Conservation (phyloP, 2,329 filamentous ascomycete genomes). For the Colletotrichum sp. region DNA sequence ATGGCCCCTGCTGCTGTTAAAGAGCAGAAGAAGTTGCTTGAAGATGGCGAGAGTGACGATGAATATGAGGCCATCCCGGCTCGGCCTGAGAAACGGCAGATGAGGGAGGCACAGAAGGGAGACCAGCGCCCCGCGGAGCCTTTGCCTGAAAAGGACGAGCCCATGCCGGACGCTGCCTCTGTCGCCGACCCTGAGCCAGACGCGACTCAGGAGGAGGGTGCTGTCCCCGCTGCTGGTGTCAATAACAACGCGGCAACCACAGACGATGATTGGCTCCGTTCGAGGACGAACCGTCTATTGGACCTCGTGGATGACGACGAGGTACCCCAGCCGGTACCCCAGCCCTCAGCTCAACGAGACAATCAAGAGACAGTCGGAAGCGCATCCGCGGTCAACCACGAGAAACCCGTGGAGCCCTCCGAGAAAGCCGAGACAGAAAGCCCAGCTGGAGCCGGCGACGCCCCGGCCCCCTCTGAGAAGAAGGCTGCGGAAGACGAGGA, state of each 20-base stretch:
- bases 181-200: background rate
- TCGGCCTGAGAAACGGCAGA: slow-evolving; percentile 52
- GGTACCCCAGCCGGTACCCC: slow-evolving; percentile 31
- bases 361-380: slow-evolving; percentile 16
- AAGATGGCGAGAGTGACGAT: slow-evolving; percentile 69
- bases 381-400: background rate
- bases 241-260: slow-evolving; percentile 47
- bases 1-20: slow-evolving; percentile 12
- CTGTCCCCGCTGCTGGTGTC: background rate
- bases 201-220: slow-evolving; percentile 4
- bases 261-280: slow-evolving; percentile 91
- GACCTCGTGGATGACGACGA: slow-evolving; percentile 83
- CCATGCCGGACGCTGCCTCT: slow-evolving; percentile 4
- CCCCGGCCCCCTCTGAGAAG: slow-evolving; percentile 17
- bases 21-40: slow-evolving; percentile 37
- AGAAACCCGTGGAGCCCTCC: slow-evolving; percentile 20
- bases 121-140: slow-evolving; percentile 5
- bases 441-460: slow-evolving; percentile 30
- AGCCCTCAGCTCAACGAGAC: slow-evolving; percentile 22
- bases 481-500: slow-evolving; percentile 40
- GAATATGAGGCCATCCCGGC: slow-evolving; percentile 74
- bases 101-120: slow-evolving; percentile 19
- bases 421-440: slow-evolving; percentile 24
- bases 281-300: slow-evolving; percentile 83
- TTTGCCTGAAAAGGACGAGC: slow-evolving; percentile 18